These are phyloP conservation scores for Ceratocystis eucalypticola DNA, from an alignment of 2,329 filamentous ascomycete species.

Conservation along the genomic window DNA sequence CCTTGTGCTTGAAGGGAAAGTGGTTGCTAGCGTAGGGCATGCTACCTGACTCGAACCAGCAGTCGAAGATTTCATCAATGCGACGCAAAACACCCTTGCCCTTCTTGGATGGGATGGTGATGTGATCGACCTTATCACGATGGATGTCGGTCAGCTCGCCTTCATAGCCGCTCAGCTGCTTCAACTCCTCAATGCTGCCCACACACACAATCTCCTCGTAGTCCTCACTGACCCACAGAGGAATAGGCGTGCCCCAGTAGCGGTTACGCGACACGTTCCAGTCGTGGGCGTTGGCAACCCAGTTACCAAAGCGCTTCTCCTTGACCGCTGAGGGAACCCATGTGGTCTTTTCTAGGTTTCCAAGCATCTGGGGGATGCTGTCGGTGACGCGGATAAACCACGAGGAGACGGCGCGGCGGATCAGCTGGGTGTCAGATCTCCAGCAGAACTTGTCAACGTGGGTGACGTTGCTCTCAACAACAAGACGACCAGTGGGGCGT, in stretches of 20 bases:
- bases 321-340: conserved; percentile 23
- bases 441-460: conserved; percentile 24
- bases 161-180: conserved; percentile 22
- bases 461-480: conserved; percentile 22
- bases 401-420: conserved; percentile 23
- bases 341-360: conserved; percentile 22
- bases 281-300: conserved; percentile 23
- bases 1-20: conserved; percentile 23
- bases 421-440: conserved; percentile 24
- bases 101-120: conserved; percentile 23
- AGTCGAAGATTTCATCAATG: conserved; percentile 24
- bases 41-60: conserved; percentile 24
- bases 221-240: conserved; percentile 24
- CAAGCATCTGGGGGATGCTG: conserved; percentile 22
- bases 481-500: conserved; percentile 21
- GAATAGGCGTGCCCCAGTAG: conserved; percentile 24
- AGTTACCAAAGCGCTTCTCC: conserved; percentile 24
- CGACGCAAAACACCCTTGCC: conserved; percentile 23
- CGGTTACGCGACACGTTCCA: conserved; percentile 23
- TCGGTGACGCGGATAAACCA: conserved; percentile 24
- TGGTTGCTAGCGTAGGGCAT: conserved; percentile 24
- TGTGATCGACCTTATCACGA: conserved; percentile 23
- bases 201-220: conserved; percentile 23
- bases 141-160: conserved; percentile 22
- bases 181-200: conserved; percentile 23